These are phyloP conservation scores for Mortierella sp. DNA, from an alignment of 371 early-diverging fungal genomes.

Conservation along the genomic window DNA sequence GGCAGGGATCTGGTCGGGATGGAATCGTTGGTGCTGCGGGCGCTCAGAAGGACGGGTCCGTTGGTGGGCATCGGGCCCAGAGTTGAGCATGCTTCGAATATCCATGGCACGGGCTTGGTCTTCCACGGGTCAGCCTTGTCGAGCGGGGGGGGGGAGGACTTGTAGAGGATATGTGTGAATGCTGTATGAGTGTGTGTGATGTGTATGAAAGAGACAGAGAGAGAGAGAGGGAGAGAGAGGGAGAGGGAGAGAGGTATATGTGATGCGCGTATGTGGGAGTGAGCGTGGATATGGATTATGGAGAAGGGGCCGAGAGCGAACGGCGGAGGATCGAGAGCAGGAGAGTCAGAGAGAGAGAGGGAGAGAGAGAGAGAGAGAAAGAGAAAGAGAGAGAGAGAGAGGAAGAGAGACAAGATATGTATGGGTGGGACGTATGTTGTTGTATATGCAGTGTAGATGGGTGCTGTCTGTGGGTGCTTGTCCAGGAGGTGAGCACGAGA, in stretches of 20 bases:
- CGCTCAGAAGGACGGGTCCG: conserved; percentile 2
- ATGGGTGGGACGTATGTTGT: no score
- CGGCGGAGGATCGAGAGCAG: background rate
- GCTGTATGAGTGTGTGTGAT: background rate
- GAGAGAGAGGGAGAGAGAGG: background rate
- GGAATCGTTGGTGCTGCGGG: conserved; percentile 9
- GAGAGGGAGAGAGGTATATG: background rate
- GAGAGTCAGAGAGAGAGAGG: background rate
- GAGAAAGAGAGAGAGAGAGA: background rate
- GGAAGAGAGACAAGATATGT: background rate
- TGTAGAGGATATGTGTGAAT: background rate
- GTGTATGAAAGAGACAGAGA: background rate
- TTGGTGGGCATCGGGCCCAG: conserved; percentile 38
- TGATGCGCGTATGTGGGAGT: background rate
- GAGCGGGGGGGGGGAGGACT: conserved; percentile 7
- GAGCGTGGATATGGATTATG: background rate
- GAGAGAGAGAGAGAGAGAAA: conserved; percentile 1
- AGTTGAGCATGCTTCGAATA: conserved; percentile 45
- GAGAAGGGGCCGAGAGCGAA: background rate
- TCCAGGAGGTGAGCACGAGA: no score
- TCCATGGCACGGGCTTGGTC: conserved; percentile 20
- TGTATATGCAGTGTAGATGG: no score
- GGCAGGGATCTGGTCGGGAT: background rate
- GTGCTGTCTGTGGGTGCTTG: no score
- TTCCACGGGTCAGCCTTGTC: conserved; percentile 9